Evolutionary conservation across 345 rosid species (phyloP), one percentile per base, ranked within the genome.

Genomic region (Microcos paniculata): DNA sequence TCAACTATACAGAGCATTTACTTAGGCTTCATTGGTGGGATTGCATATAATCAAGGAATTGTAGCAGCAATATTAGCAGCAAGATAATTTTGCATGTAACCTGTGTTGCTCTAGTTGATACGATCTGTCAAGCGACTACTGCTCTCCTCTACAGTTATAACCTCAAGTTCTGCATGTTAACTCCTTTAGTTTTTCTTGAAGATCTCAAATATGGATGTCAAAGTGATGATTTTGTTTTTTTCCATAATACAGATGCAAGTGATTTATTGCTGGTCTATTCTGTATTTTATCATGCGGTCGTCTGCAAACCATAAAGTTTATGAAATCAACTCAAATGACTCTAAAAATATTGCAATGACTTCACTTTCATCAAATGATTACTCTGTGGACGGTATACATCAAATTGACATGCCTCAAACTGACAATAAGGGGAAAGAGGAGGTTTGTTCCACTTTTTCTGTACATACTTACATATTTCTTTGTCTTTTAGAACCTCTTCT

Each of bases 261-360:
- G 49, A 79, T 88, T 52, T 87, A 78, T 78, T 61, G 87, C 64
- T 90, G 92, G 92, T 83, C 95, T 73, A 81, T 82, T 40, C 88
- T 89, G 26, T 89, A 85, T 83, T 84, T 86, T 73, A 82, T 89
- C 49, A 84, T 89, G 80, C 49, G 91, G 72, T 35, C 82, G 46
- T 80, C 83, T 48, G 80, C 91, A 31, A 56, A 55, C 18, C 51
- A 70, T 38, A 65, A 16, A 55, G 62, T 26, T 40, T n/a, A 46
- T 33, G 21, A 53, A 67, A 1, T 26, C 58, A 24, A 85, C 68
- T 3, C 26, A 19, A n/a, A 35, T 38, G 24, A 35, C 14, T 2
- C 28, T 4, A 85, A 11, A 38, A 80, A 8, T 46, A 55, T 23
- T 52, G 16, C 26, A 42, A 31, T 13, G 57, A 80, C 51, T 28